Evolutionary conservation across 495 filamentous ascomycete species (phyloP).

Genomic region (Margaritispora aquatica): DNA sequence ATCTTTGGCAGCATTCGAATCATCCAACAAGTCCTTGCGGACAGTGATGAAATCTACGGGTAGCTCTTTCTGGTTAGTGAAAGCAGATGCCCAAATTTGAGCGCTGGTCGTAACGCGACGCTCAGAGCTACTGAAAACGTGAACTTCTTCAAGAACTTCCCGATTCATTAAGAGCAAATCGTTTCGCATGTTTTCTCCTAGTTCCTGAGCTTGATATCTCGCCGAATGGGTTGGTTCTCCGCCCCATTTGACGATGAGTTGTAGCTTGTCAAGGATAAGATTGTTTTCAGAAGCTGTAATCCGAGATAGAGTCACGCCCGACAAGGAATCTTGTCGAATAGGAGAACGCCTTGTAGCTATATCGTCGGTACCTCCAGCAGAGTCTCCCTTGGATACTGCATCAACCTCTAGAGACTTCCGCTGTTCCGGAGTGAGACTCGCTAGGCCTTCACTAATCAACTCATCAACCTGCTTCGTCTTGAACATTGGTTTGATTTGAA

Average conservation of each 20-base stretch:
- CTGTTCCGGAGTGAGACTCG: neutral
- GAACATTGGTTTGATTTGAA: constrained; percentile 99
- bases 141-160: constrained; percentile 82
- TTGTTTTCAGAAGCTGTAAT: constrained; percentile 87
- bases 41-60: constrained; percentile 78
- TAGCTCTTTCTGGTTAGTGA: constrained; percentile 80
- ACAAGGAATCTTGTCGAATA: constrained; percentile 71
- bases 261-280: constrained; percentile 86
- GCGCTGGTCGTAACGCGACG: constrained; percentile 89
- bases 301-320: constrained; percentile 79
- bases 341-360: constrained; percentile 27
- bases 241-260: constrained; percentile 98
- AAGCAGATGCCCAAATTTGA: constrained; percentile 92
- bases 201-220: constrained; percentile 88
- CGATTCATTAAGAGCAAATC: constrained; percentile 91
- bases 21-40: constrained; percentile 90
- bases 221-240: constrained; percentile 97
- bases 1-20: constrained; percentile 98
- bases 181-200: constrained; percentile 91
- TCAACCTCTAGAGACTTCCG: neutral
- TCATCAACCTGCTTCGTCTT: constrained; percentile 64
- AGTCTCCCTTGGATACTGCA: neutral
- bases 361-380: constrained; percentile 3
- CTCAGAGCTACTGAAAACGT: constrained; percentile 91
- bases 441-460: constrained; percentile 2